These are phyloP conservation scores for Phytopythium sindhum DNA, from an alignment of 352 stramenopile species.

Conservation along the genomic window DNA sequence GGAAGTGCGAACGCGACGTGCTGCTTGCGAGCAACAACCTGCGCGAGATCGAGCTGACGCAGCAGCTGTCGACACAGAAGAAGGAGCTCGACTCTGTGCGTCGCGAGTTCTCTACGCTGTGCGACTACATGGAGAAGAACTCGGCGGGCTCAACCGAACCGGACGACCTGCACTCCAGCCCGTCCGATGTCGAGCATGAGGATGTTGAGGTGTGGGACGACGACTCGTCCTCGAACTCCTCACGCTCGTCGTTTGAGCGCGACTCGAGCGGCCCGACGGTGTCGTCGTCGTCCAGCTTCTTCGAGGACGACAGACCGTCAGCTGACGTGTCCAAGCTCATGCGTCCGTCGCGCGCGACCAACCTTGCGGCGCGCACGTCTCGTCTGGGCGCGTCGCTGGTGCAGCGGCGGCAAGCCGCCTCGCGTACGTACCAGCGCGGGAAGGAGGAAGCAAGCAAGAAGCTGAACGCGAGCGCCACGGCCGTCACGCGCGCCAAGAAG, in stretches of 20 bases:
- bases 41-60: slow-evolving; percentile 51
- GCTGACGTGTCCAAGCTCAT: slow-evolving; percentile 44
- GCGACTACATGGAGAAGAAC: slow-evolving; percentile 47
- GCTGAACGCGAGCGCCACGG: slow-evolving; percentile 18
- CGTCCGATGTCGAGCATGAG: slow-evolving; percentile 24
- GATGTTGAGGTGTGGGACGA: slow-evolving; percentile 22
- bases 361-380: slow-evolving; percentile 16
- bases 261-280: slow-evolving; percentile 20
- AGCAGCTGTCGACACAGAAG: slow-evolving; percentile 45
- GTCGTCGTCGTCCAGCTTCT: slow-evolving; percentile 26
- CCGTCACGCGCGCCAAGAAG: slow-evolving; percentile 30
- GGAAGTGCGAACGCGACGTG: slow-evolving; percentile 49
- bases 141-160: slow-evolving; percentile 45
- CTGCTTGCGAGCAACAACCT: slow-evolving; percentile 53
- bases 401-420: slow-evolving; percentile 31
- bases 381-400: slow-evolving; percentile 27
- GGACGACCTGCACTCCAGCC: slow-evolving; percentile 36
- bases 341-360: slow-evolving; percentile 7
- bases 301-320: slow-evolving; percentile 41
- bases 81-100: slow-evolving; percentile 42
- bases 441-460: slow-evolving; percentile 26
- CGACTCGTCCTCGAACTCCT: slow-evolving; percentile 1
- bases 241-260: slow-evolving; percentile 18
- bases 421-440: slow-evolving; percentile 24
- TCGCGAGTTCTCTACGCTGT: slow-evolving; percentile 42